Evolutionary conservation across 2,329 filamentous ascomycete genomes (phyloP).

Genomic region (Cladosporium cucumerinum): DNA sequence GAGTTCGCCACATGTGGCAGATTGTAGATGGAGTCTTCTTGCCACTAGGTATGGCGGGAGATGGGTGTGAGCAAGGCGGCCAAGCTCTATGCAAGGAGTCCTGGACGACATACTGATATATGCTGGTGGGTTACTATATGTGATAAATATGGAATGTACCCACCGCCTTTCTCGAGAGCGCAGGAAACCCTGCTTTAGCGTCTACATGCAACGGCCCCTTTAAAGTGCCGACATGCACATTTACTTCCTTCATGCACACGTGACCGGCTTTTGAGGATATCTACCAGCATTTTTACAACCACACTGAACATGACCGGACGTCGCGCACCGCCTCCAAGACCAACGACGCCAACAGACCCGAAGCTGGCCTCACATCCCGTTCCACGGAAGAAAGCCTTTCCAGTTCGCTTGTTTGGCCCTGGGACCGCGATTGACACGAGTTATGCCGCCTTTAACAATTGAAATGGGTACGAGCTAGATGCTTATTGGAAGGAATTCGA

Average conservation of each 20-base stretch:
- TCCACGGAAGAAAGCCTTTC: neutral
- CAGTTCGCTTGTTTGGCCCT: neutral
- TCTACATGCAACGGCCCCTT: neutral
- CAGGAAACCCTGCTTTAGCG: neutral
- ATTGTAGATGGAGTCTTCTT: neutral
- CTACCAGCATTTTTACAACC: neutral
- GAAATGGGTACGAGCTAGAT: neutral
- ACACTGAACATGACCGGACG: neutral
- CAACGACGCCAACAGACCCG: slow-evolving; percentile 3
- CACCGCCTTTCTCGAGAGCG: neutral
- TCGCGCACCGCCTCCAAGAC: neutral
- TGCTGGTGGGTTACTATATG: neutral
- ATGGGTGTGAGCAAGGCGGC: neutral
- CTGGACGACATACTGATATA: neutral
- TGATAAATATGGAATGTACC: neutral
- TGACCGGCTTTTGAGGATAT: neutral
- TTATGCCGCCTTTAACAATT: neutral
- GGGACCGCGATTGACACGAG: neutral
- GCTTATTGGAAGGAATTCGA: neutral
- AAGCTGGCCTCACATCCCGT: slow-evolving; percentile 3
- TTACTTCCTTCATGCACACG: neutral
- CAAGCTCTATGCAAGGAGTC: neutral
- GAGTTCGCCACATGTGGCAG: neutral
- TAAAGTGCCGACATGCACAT: neutral
- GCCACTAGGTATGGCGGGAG: neutral